A percentile compares a stretch with the other conserved stretches of the same genome.
These are phyloP conservation scores for Bauhinia variegata DNA, from an alignment of 306 rosid genomes.

Conservation along the genomic window DNA sequence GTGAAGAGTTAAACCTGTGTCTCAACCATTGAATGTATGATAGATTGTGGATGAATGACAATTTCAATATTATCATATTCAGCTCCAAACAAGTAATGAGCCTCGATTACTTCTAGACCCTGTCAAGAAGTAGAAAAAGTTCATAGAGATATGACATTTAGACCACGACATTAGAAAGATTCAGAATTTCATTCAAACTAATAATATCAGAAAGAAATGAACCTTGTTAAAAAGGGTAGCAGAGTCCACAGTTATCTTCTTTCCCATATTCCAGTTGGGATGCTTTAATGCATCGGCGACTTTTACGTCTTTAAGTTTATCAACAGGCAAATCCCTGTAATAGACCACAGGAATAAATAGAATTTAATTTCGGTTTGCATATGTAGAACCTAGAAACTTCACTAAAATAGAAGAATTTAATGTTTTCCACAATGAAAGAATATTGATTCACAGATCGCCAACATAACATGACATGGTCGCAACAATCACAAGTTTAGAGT, in stretches of 20 bases:
- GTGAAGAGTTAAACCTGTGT: slow-evolving; percentile 71
- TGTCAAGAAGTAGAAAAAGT: slow-evolving; percentile 40
- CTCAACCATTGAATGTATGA: slow-evolving; percentile 96
- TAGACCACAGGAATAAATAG: slow-evolving; percentile 14
- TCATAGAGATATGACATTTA: slow-evolving; percentile 29
- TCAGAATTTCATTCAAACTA: slow-evolving; percentile 14
- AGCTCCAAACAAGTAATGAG: slow-evolving; percentile 96
- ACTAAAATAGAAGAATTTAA: slow-evolving; percentile 10
- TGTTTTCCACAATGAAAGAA: slow-evolving; percentile 15
- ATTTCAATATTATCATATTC: slow-evolving; percentile 87
- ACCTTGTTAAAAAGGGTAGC: slow-evolving; percentile 99
- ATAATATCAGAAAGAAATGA: slow-evolving; percentile 23
- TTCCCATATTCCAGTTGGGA: slow-evolving; percentile 99
- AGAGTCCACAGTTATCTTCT: slow-evolving; percentile 98
- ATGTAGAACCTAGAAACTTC: slow-evolving; percentile 8
- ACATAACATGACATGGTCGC: slow-evolving; percentile 1
- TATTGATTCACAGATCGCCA: slow-evolving; percentile 5
- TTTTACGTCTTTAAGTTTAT: slow-evolving; percentile 88
- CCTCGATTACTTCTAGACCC: slow-evolving; percentile 99
- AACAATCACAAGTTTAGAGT: slow-evolving; percentile 24
- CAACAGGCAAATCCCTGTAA: slow-evolving; percentile 94
- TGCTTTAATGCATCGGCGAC: slow-evolving; percentile 98
- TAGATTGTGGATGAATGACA: slow-evolving; percentile 94
- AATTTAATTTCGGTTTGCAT: slow-evolving; percentile 6
- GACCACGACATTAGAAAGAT: slow-evolving; percentile 20